These are phyloP conservation scores for Umbelopsis sp. DNA, from an alignment of 192 early-diverging fungal genomes.

Conservation along the genomic window DNA sequence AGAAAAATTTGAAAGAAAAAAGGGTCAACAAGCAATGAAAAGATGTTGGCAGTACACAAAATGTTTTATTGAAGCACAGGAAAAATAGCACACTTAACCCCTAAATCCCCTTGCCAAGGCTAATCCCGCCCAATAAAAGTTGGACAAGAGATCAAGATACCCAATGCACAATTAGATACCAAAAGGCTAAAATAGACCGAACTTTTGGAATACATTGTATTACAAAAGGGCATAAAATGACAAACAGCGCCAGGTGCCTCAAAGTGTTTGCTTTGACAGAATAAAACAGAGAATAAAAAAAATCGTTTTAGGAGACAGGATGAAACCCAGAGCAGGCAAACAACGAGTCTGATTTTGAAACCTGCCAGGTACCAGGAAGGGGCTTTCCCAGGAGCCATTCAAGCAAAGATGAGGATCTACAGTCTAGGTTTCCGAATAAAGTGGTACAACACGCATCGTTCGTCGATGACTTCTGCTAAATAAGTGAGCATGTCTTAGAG, in stretches of 20 bases:
- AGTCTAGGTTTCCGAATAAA: not conserved
- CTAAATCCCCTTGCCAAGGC: constrained; percentile 12
- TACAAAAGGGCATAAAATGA: no score
- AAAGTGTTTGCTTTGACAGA: no score
- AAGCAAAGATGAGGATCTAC: not conserved
- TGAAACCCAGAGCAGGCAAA: constrained; percentile 4
- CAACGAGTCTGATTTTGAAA: not conserved
- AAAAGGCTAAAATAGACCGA: not conserved
- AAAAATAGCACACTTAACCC: constrained; percentile 15
- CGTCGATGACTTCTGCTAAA: not conserved
- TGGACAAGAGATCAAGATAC: not conserved
- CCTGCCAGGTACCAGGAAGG: constrained; percentile 1
- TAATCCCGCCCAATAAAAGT: constrained; percentile 5
- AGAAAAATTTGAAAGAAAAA: not conserved
- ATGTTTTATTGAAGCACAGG: constrained; percentile 6
- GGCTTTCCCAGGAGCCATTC: not conserved
- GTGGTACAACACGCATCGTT: not conserved
- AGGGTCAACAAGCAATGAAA: no score
- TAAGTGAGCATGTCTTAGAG: no score
- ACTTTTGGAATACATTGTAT: no score
- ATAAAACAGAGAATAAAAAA: no score
- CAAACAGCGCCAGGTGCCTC: no score
- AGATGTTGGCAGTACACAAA: not conserved
- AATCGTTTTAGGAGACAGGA: not conserved
- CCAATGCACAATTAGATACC: not conserved